Percentiles rank a stretch among this genome's conserved stretches.
Conservation (phyloP, 2,329 filamentous ascomycete species). For the Fusarium sp. region DNA sequence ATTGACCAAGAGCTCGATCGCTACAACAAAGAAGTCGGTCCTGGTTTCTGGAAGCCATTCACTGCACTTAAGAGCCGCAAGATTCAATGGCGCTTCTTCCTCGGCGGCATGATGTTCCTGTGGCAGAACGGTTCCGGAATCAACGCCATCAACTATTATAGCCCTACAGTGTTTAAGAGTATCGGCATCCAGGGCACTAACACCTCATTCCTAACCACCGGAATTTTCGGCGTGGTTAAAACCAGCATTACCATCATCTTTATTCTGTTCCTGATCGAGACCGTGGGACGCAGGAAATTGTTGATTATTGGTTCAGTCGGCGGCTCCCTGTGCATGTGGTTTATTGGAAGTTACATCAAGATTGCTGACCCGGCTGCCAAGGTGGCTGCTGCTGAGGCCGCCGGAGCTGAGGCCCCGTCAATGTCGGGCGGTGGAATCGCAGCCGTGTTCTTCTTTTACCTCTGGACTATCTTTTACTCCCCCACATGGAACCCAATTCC, state of each 20-base stretch:
- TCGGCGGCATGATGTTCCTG: constrained; percentile 83
- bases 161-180: constrained; percentile 60
- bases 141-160: constrained; percentile 85
- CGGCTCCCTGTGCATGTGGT: constrained; percentile 77
- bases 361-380: constrained; percentile 63
- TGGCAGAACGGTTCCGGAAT: constrained; percentile 84
- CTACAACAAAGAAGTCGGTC: constrained; percentile 74
- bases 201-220: constrained; percentile 71
- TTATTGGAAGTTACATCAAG: constrained; percentile 66
- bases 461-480: constrained; percentile 73
- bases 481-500: constrained; percentile 81
- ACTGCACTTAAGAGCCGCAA: constrained; percentile 67
- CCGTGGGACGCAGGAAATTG: constrained; percentile 67
- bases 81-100: constrained; percentile 79
- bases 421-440: constrained; percentile 69
- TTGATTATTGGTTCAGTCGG: constrained; percentile 73
- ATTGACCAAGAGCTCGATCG: constrained; percentile 79
- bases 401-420: neutral
- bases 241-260: constrained; percentile 77
- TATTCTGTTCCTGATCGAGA: constrained; percentile 78
- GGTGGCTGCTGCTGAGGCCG: constrained; percentile 52
- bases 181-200: constrained; percentile 63
- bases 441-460: constrained; percentile 77
- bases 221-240: constrained; percentile 84
- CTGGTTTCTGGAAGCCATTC: constrained; percentile 84